Conservation (phyloP, 2,329 filamentous ascomycete genomes). For the Colletotrichum echinochloae region DNA sequence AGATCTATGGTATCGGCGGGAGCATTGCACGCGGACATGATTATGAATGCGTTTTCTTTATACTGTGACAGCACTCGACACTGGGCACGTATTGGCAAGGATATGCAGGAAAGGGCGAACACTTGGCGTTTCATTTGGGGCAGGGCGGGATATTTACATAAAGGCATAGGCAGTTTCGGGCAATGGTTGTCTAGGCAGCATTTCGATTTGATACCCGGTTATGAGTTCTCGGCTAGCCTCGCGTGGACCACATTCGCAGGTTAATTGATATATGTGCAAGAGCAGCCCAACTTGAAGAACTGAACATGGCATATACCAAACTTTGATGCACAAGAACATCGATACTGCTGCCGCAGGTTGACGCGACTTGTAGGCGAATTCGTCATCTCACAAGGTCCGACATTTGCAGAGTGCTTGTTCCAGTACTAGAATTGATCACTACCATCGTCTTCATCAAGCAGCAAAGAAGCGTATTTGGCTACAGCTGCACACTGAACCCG, state of each 20-base stretch:
- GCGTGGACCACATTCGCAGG: too few species aligned
- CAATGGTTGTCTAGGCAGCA: conserved; percentile 11
- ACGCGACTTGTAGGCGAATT: background rate
- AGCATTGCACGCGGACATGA: background rate
- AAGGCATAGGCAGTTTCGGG: conserved; percentile 26
- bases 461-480: conserved; percentile 9
- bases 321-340: background rate
- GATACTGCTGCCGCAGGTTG: background rate
- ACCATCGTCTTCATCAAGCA: conserved; percentile 12
- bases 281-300: background rate
- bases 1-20: background rate
- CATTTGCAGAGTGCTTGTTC: background rate
- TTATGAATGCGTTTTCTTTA: background rate
- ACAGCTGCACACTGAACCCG: conserved; percentile 21
- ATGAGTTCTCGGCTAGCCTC: background rate
- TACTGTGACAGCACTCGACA: background rate
- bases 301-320: too few species aligned
- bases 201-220: conserved; percentile 36
- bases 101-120: conserved; percentile 6
- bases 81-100: too few species aligned
- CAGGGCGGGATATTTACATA: background rate
- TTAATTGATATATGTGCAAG: background rate
- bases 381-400: background rate
- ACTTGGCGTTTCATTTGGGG: conserved; percentile 17
- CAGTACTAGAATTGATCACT: conserved; percentile 35